A percentile compares a stretch with the other conserved stretches of the same genome.
Evolutionary conservation across 2,329 filamentous ascomycete species (phyloP).

Genomic region (Colletotrichum neosansevieriae): DNA sequence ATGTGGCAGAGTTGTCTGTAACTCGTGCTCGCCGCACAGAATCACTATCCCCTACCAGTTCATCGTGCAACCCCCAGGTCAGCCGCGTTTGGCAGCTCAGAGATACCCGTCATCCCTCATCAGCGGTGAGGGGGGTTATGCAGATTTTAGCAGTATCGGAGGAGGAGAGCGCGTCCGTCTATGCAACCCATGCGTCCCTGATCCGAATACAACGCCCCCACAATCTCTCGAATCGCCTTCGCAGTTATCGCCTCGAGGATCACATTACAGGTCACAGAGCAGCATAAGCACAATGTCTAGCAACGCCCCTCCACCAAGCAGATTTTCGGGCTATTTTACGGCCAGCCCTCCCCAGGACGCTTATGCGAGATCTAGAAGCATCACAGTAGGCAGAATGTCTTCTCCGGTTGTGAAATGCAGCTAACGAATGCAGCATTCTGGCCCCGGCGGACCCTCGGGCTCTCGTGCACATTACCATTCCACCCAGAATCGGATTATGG

Average conservation of each 20-base stretch:
- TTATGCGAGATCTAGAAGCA: constrained; percentile 44
- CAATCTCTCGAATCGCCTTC: constrained; percentile 51
- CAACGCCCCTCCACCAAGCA: constrained; percentile 45
- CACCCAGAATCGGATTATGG: constrained; percentile 55
- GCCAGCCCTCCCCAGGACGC: constrained; percentile 49
- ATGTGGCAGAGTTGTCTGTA: constrained; percentile 93
- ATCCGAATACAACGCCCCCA: constrained; percentile 70
- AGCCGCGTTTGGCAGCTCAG: constrained; percentile 48
- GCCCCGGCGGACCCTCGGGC: constrained; percentile 43
- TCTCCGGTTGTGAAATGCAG: constrained; percentile 5
- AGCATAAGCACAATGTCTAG: constrained; percentile 52
- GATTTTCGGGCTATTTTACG: constrained; percentile 54
- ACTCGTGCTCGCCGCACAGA: constrained; percentile 89
- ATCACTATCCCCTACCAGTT: constrained; percentile 95
- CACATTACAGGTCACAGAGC: constrained; percentile 61
- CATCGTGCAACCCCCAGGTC: constrained; percentile 82
- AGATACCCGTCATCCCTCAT: constrained; percentile 54
- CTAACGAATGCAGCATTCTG: constrained; percentile 44
- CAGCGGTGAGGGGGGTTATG: constrained; percentile 55
- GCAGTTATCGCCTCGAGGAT: constrained; percentile 50
- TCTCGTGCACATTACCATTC: constrained; percentile 49
- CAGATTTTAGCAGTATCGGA: constrained; percentile 59
- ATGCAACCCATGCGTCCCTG: constrained; percentile 73
- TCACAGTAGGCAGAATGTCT: constrained; percentile 21
- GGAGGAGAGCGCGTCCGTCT: constrained; percentile 70